Conservation (phyloP, 2,329 filamentous ascomycete genomes). For the Botrytis paeoniae region DNA sequence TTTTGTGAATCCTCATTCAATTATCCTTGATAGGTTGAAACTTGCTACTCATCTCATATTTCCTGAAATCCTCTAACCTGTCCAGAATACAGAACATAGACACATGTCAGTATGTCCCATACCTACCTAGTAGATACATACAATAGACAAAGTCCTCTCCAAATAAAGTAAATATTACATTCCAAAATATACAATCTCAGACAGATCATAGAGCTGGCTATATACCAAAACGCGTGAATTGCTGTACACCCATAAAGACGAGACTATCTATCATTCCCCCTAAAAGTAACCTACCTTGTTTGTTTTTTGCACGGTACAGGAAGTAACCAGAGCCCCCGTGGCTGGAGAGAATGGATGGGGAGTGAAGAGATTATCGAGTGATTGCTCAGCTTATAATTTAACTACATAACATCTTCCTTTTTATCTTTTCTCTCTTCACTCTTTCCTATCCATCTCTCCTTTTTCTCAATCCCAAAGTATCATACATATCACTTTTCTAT, state of each 20-base stretch:
- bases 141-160: background rate
- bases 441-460: slow-evolving; percentile 4
- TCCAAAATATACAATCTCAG: background rate
- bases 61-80: too few relatives aligned
- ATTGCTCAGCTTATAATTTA: slow-evolving; percentile 30
- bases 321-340: slow-evolving; percentile 23
- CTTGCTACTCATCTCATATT: too few relatives aligned
- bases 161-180: background rate
- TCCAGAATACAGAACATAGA: background rate
- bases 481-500: background rate
- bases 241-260: background rate
- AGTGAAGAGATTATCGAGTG: slow-evolving; percentile 28
- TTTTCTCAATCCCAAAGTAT: background rate
- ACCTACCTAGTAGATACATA: background rate
- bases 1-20: background rate
- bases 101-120: background rate
- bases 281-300: background rate
- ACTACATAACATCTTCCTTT: slow-evolving; percentile 20
- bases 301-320: background rate
- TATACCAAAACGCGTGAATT: background rate
- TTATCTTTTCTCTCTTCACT: background rate
- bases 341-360: slow-evolving; percentile 15
- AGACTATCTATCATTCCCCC: background rate
- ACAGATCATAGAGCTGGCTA: background rate
- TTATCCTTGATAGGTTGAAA: background rate